phyloP scores from a whole-genome alignment of 805 yeast species.

The Huiozyma naganishii region DNA sequence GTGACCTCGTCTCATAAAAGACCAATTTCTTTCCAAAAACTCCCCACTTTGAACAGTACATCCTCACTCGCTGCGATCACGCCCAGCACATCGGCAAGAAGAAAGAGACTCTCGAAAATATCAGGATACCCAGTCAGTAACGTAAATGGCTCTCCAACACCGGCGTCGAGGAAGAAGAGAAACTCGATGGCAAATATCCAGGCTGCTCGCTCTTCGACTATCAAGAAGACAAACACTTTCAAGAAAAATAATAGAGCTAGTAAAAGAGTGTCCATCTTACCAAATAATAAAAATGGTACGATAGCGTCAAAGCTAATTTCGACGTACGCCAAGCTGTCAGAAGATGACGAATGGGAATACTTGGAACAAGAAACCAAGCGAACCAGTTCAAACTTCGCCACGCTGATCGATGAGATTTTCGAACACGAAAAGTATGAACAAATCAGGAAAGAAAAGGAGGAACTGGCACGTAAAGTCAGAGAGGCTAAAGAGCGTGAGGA shows the following conservation, averaged over 20 bases:
- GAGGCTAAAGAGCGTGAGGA: slow-evolving; percentile 39
- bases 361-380: slow-evolving; percentile 65
- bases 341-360: slow-evolving; percentile 53
- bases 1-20: slow-evolving; percentile 41
- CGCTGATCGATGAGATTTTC: slow-evolving; percentile 65
- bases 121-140: slow-evolving; percentile 12
- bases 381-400: slow-evolving; percentile 69
- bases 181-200: slow-evolving; percentile 12
- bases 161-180: slow-evolving; percentile 21
- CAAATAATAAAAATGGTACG: slow-evolving; percentile 49
- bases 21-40: slow-evolving; percentile 36
- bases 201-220: slow-evolving; percentile 6
- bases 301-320: slow-evolving; percentile 61
- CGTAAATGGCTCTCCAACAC: slow-evolving; percentile 23
- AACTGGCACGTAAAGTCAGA: slow-evolving; percentile 33
- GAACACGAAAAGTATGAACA: slow-evolving; percentile 59
- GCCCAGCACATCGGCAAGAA: slow-evolving; percentile 12
- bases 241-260: slow-evolving; percentile 21
- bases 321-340: slow-evolving; percentile 62
- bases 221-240: background rate
- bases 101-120: slow-evolving; percentile 16
- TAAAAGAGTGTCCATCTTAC: slow-evolving; percentile 31
- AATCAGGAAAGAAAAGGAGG: slow-evolving; percentile 39
- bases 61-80: slow-evolving; percentile 13
- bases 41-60: slow-evolving; percentile 18